Conservation (phyloP, 2,329 filamentous ascomycete species). For the Aspergillus oerlinghausenensis region DNA sequence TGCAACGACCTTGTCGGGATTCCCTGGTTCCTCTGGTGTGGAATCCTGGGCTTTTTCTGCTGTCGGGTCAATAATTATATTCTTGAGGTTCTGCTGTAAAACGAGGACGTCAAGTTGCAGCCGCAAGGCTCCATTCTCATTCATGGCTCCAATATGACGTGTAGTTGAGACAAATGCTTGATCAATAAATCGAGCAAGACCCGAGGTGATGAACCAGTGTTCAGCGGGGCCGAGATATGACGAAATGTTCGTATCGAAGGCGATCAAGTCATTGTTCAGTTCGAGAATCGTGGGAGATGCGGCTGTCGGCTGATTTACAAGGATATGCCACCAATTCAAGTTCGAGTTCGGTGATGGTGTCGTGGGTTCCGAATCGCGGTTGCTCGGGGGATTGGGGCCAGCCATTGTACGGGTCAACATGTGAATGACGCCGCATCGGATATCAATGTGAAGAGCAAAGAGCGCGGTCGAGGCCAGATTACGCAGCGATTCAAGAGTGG, state of each 20-base stretch:
- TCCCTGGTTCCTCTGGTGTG: slow-evolving; percentile 2
- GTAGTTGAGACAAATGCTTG: slow-evolving; percentile 70
- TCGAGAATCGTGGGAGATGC: slow-evolving; percentile 66
- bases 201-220: slow-evolving; percentile 68
- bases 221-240: slow-evolving; percentile 68
- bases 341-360: slow-evolving; percentile 63
- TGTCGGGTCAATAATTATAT: slow-evolving; percentile 56
- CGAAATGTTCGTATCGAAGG: slow-evolving; percentile 77
- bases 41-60: slow-evolving; percentile 8
- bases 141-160: slow-evolving; percentile 72
- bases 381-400: slow-evolving; percentile 45
- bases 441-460: slow-evolving; percentile 81
- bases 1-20: slow-evolving; percentile 33
- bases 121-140: slow-evolving; percentile 72
- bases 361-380: slow-evolving; percentile 29
- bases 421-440: slow-evolving; percentile 78
- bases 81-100: slow-evolving; percentile 93
- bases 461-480: slow-evolving; percentile 74
- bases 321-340: slow-evolving; percentile 56
- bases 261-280: slow-evolving; percentile 78
- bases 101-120: slow-evolving; percentile 94
- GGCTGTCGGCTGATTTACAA: slow-evolving; percentile 39
- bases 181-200: slow-evolving; percentile 74
- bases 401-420: slow-evolving; percentile 65
- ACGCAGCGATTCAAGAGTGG: slow-evolving; percentile 76